Percentiles rank a stretch among this genome's conserved stretches.
Conservation (phyloP, 768 basidiomycete genomes). For the Agrocybe chaxingu region DNA sequence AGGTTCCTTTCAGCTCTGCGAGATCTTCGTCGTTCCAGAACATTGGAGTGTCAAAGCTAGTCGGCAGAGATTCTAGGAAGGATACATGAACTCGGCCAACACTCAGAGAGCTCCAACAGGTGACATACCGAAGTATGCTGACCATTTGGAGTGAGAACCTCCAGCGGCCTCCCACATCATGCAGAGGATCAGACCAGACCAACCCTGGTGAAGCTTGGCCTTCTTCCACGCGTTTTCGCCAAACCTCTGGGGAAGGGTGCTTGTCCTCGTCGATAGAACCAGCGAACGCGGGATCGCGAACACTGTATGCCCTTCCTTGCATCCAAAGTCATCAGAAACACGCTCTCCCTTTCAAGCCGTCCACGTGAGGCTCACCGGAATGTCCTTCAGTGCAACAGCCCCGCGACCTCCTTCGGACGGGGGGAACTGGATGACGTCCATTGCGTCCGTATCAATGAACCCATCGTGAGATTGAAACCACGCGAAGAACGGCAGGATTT, state of each 20-base stretch:
- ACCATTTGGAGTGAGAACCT: conserved; percentile 63
- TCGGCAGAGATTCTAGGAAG: conserved; percentile 60
- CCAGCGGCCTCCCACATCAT: conserved; percentile 93
- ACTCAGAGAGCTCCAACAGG: background rate
- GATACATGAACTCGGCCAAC: conserved; percentile 1
- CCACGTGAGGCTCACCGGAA: conserved; percentile 46
- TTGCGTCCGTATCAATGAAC: conserved; percentile 38
- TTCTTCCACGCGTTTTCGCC: conserved; percentile 64
- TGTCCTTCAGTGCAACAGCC: conserved; percentile 67
- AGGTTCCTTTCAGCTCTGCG: conserved; percentile 73
- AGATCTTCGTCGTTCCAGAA: conserved; percentile 84
- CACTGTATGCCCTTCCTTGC: conserved; percentile 70
- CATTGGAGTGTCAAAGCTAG: conserved; percentile 84
- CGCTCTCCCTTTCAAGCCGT: background rate
- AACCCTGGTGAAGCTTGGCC: conserved; percentile 61
- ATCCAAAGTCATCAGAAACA: conserved; percentile 2
- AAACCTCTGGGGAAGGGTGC: conserved; percentile 56
- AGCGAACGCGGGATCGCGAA: conserved; percentile 80
- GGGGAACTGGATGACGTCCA: conserved; percentile 46
- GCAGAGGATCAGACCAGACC: conserved; percentile 85
- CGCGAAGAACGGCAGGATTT: conserved; percentile 32
- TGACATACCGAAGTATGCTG: conserved; percentile 63
- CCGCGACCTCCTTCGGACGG: conserved; percentile 65
- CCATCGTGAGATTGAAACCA: conserved; percentile 63
- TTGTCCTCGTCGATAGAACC: conserved; percentile 79